Conservation (phyloP, 352 stramenopile species). For the Globisporangium echinulatum region DNA sequence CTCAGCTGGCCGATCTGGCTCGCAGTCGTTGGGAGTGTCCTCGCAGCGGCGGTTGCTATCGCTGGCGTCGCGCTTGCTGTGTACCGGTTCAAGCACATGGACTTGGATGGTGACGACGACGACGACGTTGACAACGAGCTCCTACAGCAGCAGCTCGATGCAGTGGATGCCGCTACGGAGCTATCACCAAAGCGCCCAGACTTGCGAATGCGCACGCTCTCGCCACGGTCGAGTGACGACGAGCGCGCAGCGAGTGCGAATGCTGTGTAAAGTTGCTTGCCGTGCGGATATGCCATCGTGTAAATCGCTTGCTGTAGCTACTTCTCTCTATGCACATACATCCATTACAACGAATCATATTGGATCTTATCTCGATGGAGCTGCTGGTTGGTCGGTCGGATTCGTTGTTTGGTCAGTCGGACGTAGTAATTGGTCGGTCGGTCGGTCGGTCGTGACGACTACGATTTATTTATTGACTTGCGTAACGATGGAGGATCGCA, state of each 20-base stretch:
- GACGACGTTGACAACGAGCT: slow-evolving; percentile 31
- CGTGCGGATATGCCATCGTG: too few relatives aligned
- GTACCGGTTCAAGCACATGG: slow-evolving; percentile 33
- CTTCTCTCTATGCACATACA: too few relatives aligned
- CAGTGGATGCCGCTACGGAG: slow-evolving; percentile 15
- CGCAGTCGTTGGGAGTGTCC: slow-evolving; percentile 53
- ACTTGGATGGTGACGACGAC: neutral
- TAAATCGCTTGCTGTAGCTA: too few relatives aligned
- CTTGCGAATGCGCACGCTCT: slow-evolving; percentile 19
- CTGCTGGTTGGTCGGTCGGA: too few relatives aligned
- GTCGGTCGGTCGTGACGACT: too few relatives aligned
- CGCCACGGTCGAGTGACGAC: slow-evolving; percentile 12
- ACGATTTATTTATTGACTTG: neutral
- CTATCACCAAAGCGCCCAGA: neutral
- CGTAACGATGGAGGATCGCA: slow-evolving; percentile 16
- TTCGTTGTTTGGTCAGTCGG: too few relatives aligned
- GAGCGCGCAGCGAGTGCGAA: slow-evolving; percentile 1
- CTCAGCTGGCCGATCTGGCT: slow-evolving; percentile 43
- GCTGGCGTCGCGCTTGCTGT: slow-evolving; percentile 40
- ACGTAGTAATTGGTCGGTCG: too few relatives aligned
- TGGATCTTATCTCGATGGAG: too few relatives aligned
- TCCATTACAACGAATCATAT: too few relatives aligned
- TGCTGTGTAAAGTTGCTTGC: slow-evolving; percentile 5
- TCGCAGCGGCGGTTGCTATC: slow-evolving; percentile 38
- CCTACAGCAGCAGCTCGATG: slow-evolving; percentile 7